Base-by-base conservation (phyloP, 352 stramenopile species). In the Globisporangium nagaii region DNA sequence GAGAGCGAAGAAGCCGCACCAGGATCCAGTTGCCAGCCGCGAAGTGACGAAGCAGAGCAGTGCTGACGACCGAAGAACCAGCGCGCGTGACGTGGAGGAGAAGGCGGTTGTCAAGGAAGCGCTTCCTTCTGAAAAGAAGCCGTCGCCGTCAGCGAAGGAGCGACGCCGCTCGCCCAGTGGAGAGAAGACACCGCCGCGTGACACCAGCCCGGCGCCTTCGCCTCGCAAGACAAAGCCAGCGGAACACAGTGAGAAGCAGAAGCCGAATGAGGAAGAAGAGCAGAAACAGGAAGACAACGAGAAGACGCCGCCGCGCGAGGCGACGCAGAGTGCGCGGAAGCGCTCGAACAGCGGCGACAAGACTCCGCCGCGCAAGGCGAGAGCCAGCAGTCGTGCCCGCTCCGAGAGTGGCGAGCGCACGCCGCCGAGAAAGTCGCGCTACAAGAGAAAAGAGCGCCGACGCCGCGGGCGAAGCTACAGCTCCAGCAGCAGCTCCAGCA, bases 291-390 rank as follows among this genome's bases (percentile, higher is more conserved):
- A 36, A 15, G 28, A 41, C 19, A 27, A 47, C 24, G 39, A 49
- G 25, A 25, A 36, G 24, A 54, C 53, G 2, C 53, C 53, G 3
- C 43, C 34, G 15, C 53, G 56, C 13, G 20, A 28, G 12, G 15
- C 54, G n/a, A 17, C 22, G 12, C 17, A 32, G 19, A 48, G 24
- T n/a, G 31, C 43, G 19, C 47, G 32, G 11, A 41, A 27, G 39
- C 55, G 55, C 45, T 61, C 55, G 17, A 41, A 48, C 4, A 61
- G 55, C 15, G 63, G 32, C 8, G 53, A 63, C 9, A 58, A 11
- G 55, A 68, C 70, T 4, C 70, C 70, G 2, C 66, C 66, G 3
- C 70, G 67, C 34, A 76, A 73, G 24, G 13, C 54, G 25, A 73
- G 28, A 13, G n/a, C 36, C 45, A 22, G 22, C 15, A 37, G 45